Percentiles rank a stretch among this genome's conserved stretches.
phyloP scores from a whole-genome alignment of 1,284 basidiomycete species.

The Lentinus polychrous region DNA sequence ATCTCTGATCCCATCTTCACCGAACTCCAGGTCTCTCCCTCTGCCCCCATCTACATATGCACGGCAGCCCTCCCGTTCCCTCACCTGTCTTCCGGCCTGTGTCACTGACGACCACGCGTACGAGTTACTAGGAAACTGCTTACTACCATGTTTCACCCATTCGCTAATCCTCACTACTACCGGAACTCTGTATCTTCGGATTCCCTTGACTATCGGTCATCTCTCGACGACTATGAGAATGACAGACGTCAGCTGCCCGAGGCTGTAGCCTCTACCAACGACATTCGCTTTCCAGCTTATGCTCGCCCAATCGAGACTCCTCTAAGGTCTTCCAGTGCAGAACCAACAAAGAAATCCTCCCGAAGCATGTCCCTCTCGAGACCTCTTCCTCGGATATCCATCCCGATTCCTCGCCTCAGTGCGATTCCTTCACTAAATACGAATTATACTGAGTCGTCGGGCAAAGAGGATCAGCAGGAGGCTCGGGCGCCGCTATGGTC shows the following conservation, averaged over 20 bases:
- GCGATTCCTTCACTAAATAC: not conserved
- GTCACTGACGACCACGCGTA: not conserved
- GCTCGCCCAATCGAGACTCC: not conserved
- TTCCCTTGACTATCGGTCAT: constrained; percentile 2
- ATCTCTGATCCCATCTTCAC: too few species aligned
- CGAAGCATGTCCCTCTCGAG: not conserved
- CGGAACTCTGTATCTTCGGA: constrained; percentile 9
- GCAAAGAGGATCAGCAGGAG: not conserved
- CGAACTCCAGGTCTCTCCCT: too few species aligned
- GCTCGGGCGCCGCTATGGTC: not conserved
- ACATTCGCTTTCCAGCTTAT: too few species aligned
- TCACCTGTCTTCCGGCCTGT: not conserved
- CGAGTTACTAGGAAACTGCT: not conserved
- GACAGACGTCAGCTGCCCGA: not conserved
- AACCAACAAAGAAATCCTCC: not conserved
- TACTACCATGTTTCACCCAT: constrained; percentile 8
- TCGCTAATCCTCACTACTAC: constrained; percentile 8
- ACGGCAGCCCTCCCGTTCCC: not conserved
- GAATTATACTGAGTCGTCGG: not conserved
- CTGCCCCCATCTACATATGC: too few species aligned
- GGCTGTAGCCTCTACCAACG: not conserved
- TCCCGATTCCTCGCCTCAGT: not conserved
- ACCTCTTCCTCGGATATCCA: not conserved
- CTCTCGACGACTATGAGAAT: not conserved
- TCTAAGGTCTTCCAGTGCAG: not conserved